Base-by-base conservation (phyloP, 2,329 filamentous ascomycete genomes). In the Tricladium varicosporioides region DNA sequence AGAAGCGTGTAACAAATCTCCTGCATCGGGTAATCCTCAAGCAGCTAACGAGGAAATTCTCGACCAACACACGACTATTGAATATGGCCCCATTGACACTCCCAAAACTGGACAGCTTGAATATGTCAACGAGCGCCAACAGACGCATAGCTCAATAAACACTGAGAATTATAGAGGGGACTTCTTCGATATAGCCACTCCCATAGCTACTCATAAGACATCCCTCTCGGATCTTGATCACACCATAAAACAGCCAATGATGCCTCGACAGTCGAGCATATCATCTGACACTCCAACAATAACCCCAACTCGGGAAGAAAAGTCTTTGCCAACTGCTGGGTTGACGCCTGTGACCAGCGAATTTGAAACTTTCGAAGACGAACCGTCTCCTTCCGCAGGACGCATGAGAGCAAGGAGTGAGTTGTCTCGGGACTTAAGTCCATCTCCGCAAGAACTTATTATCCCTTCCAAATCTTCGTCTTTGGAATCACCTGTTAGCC, bases 321-420 rank as follows among this genome's bases (percentile, higher is more conserved):
- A 27, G 22, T 27, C 22, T 27, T 27, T 27, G 22, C 7, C 22
- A 7, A 27, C 22, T 27, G 22, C 4, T 27, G 22, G 7, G 22
- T 27, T 7, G 3, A 62, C 61, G 4, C 56, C 61, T 16, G 22
- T 60, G 4, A 50, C 18, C 9, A 31, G 22, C 27, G 32, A 51
- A n/a, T 16, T 54, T 14, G 53, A 59, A 33, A 3, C 61, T 57
- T 50, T 27, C 33, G 11, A 51, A 57, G 50, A 58, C 1, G 60
- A 66, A 33, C 57, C 59, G 43, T 67, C 64, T 8, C 65, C 67
- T 16, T 60, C 60, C n/a, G 55, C 56, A 18, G 60, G 63, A 47
- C 60, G 63, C 16, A 51, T 65, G 44, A 57, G 60, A 48, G 43
- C 51, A 22, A 58, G 60, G 11, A 55, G 53, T 18, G 19, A 44